A percentile compares a stretch with the other conserved stretches of the same genome.
Conservation (phyloP, 148 eudicot species). For the Dianthus caryophyllus region DNA sequence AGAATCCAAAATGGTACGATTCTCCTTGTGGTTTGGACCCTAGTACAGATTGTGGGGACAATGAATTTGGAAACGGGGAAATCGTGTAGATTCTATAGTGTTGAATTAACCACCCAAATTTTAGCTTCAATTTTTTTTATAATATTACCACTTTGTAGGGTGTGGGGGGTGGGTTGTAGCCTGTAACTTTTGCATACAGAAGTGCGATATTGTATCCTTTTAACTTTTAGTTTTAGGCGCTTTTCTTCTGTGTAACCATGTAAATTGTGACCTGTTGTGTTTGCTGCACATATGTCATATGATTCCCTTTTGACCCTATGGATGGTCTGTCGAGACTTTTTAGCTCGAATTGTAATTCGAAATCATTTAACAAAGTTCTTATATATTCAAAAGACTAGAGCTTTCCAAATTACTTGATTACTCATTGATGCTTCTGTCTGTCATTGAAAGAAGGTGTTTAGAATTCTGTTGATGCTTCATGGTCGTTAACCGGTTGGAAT, state of each 20-base stretch:
- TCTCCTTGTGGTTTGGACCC: constrained; percentile 93
- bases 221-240: constrained; percentile 38
- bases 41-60: constrained; percentile 65
- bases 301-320: constrained; percentile 26
- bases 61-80: constrained; percentile 64
- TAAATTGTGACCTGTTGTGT: constrained; percentile 44
- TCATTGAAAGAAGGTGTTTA: not conserved
- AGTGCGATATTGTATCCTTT: constrained; percentile 38
- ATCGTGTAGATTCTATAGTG: constrained; percentile 49
- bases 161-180: constrained; percentile 58
- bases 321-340: constrained; percentile 21
- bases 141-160: constrained; percentile 22
- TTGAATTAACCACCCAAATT: constrained; percentile 37
- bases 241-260: constrained; percentile 38
- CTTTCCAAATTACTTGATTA: constrained; percentile 8
- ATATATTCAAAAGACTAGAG: not conserved
- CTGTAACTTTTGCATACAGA: constrained; percentile 61
- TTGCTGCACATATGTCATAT: constrained; percentile 46
- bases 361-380: constrained; percentile 18
- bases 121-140: constrained; percentile 30
- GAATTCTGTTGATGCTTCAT: constrained; percentile 6
- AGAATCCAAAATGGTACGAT: constrained; percentile 91
- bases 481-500: not conserved
- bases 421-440: not conserved
- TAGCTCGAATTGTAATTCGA: constrained; percentile 19